Evolutionary conservation across 495 filamentous ascomycete species (phyloP).

Genomic region (Neurospora sp.): DNA sequence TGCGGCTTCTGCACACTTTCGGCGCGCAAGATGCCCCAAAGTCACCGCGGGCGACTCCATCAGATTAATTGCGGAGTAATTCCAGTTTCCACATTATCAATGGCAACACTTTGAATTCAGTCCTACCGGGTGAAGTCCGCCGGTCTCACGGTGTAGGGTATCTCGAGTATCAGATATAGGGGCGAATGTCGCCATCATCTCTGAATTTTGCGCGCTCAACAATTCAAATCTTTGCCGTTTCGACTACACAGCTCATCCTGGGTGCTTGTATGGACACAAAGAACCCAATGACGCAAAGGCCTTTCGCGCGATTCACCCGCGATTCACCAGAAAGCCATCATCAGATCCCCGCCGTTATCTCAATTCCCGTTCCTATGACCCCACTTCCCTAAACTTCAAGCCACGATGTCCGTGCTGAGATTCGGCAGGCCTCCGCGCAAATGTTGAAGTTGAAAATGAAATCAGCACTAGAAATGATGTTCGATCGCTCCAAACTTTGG

Average conservation of each 20-base stretch:
- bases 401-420: not conserved
- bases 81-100: not conserved
- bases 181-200: not conserved
- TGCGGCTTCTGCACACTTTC: not conserved
- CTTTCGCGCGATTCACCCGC: not conserved
- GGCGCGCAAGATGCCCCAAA: not conserved
- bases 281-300: not conserved
- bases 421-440: not conserved
- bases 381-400: not conserved
- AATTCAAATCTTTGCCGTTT: not conserved
- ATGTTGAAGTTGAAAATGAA: not conserved
- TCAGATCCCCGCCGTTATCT: not conserved
- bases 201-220: not conserved
- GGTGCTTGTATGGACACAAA: not conserved
- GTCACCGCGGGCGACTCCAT: not conserved
- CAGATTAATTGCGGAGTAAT: not conserved
- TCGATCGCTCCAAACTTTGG: not conserved
- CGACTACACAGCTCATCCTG: not conserved
- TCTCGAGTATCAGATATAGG: not conserved
- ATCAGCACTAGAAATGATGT: not conserved
- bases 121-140: not conserved
- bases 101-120: not conserved
- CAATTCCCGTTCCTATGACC: not conserved
- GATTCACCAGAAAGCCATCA: not conserved
- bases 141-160: not conserved